Evolutionary conservation across 1,284 basidiomycete species (phyloP).

Genomic region (Wolfiporia cocos): DNA sequence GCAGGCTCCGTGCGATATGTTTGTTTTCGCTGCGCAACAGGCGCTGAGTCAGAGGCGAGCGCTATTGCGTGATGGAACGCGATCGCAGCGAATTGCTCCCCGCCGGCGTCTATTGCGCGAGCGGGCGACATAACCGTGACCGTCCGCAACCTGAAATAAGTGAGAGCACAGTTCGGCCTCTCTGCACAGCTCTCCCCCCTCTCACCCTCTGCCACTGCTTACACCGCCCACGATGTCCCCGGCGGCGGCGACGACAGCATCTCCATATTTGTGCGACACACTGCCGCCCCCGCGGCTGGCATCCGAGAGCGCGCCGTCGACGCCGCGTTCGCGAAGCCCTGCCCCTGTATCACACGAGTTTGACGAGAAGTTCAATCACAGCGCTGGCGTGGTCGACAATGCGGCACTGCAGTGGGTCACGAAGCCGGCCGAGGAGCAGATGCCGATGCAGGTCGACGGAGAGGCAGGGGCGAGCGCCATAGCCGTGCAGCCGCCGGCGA

Average conservation of each 20-base stretch:
- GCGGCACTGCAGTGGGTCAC: conserved; percentile 5
- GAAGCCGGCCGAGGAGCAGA: conserved; percentile 4
- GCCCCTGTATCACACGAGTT: no score
- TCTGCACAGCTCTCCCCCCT: no score
- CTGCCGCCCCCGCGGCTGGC: conserved; percentile 57
- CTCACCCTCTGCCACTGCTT: no score
- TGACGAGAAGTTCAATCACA: no score
- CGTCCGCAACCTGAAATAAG: no score
- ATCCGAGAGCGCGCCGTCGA: conserved; percentile 18
- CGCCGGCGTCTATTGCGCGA: conserved; percentile 9
- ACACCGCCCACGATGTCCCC: conserved; percentile 15
- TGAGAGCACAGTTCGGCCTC: no score
- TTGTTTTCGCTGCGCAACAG: background rate
- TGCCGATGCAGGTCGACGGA: no score
- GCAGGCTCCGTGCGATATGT: background rate
- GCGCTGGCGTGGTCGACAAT: conserved; percentile 23
- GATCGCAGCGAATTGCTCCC: conserved; percentile 2
- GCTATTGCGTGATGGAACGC: conserved; percentile 15
- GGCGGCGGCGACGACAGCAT: conserved; percentile 17
- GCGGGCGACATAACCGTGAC: no score
- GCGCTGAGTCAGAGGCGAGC: background rate
- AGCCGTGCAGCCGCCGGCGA: conserved; percentile 27
- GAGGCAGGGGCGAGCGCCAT: no score
- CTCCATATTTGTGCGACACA: conserved; percentile 59
- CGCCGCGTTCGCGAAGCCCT: conserved; percentile 23